These are phyloP conservation scores for Fusarium cicatricum DNA, from an alignment of 2,329 filamentous ascomycete genomes.

Conservation along the genomic window DNA sequence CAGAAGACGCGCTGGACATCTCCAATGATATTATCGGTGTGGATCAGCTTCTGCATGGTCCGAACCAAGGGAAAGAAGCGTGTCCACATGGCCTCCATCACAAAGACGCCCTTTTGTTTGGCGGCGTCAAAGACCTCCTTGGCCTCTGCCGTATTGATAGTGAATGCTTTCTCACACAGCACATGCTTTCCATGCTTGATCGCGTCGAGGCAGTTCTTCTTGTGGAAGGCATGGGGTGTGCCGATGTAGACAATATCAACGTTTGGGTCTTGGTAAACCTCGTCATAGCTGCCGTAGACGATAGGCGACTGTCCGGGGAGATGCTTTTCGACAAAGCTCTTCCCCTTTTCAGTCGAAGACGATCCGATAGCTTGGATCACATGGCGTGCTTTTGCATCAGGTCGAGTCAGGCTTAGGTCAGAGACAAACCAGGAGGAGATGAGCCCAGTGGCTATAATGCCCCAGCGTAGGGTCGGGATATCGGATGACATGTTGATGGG, in stretches of 20 bases:
- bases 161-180: constrained; percentile 57
- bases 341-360: constrained; percentile 50
- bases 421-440: too few relatives aligned
- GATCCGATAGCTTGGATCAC: constrained; percentile 53
- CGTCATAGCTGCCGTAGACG: constrained; percentile 51
- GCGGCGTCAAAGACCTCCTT: constrained; percentile 52
- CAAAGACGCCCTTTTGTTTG: constrained; percentile 50
- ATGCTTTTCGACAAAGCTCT: constrained; percentile 8
- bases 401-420: too few relatives aligned
- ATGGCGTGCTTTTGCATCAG: too few relatives aligned
- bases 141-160: constrained; percentile 51
- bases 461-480: too few relatives aligned
- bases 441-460: too few relatives aligned
- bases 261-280: constrained; percentile 50
- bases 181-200: constrained; percentile 54
- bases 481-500: too few relatives aligned
- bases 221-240: constrained; percentile 55
- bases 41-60: constrained; percentile 47
- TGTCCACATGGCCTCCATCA: constrained; percentile 58
- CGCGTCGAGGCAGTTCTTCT: constrained; percentile 53
- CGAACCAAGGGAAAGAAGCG: constrained; percentile 52
- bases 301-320: constrained; percentile 34
- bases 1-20: constrained; percentile 49
- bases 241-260: constrained; percentile 58
- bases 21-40: constrained; percentile 52